Evolutionary conservation across 805 yeast species (phyloP).

Genomic region (Kockiozyma suomiensis): DNA sequence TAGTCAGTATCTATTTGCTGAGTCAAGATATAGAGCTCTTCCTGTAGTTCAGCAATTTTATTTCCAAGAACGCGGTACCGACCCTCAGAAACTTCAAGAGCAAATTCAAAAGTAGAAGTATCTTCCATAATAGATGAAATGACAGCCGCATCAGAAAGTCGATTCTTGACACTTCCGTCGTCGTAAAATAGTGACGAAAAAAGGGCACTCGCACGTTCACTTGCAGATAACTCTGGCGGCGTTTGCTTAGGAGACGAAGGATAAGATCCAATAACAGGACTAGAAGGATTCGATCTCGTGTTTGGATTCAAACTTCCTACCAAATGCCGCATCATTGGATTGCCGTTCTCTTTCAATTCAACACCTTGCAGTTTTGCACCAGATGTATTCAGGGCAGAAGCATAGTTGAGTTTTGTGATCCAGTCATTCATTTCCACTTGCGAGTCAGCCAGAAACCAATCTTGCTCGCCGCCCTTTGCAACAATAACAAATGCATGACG

Average conservation of each 20-base stretch:
- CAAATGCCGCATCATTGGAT: constrained; percentile 13
- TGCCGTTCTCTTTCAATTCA: constrained; percentile 12
- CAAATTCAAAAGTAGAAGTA: constrained; percentile 9
- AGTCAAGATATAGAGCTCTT: constrained; percentile 40
- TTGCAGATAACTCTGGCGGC: neutral
- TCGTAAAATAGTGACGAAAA: constrained; percentile 20
- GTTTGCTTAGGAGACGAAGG: constrained; percentile 3
- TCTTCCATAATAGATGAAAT: constrained; percentile 4
- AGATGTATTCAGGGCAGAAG: constrained; percentile 52
- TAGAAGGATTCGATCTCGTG: neutral
- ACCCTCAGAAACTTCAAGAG: constrained; percentile 26
- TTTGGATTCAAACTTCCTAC: constrained; percentile 17
- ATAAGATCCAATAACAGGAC: neutral
- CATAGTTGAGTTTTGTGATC: constrained; percentile 58
- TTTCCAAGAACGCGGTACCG: constrained; percentile 39
- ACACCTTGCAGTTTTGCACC: constrained; percentile 31
- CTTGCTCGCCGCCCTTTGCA: constrained; percentile 41
- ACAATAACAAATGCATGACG: constrained; percentile 40
- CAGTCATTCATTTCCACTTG: constrained; percentile 58
- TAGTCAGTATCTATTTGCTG: constrained; percentile 46
- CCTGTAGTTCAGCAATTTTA: constrained; percentile 44
- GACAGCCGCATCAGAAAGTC: constrained; percentile 2
- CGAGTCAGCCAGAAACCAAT: constrained; percentile 48
- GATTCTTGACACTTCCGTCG: constrained; percentile 9
- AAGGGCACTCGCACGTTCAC: constrained; percentile 9